Base-by-base conservation (phyloP, 176 grass and related monocot species). In the Puccinellia tenuiflora region DNA sequence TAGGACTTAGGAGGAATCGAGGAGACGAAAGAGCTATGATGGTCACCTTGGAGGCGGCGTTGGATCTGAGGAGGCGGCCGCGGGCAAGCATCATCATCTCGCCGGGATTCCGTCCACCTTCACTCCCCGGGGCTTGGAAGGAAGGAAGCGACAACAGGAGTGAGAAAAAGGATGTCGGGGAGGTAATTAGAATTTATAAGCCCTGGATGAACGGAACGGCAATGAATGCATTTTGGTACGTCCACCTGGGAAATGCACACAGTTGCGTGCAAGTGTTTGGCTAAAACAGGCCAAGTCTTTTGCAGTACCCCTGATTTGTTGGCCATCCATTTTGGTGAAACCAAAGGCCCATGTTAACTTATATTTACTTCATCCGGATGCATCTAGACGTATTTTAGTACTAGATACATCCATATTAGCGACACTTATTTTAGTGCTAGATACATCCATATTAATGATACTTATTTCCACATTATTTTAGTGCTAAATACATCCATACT, bases 21-120 rank as follows among this genome's bases (percentile, higher is more conserved):
- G n/a, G 6, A 16, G 4, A 5, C 12, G n/a, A 28, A 4, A 20
- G 26, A 43, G 12, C 2, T 2, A 20, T 17, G 20, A n/a, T 12
- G 7, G 4, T 74, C 61, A 95, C 93, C 93, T 92, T 78, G 33
- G 82, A 68, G 63, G 81, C 39, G 40, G 80, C 77, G 52, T 37
- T 85, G 59, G 90, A 92, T 95, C 85, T 89, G 76, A 88, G 79
- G 54, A 95, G 59, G 75, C 82, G 37, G 75, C 85, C 37, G 24
- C 55, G 72, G 24, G 85, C 90, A 52, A 90, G 85, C 93, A 48
- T 69, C 66, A 90, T 95, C 40, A 92, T 92, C 35, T 88, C 68
- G 39, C 28, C 69, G 30, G 50, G 24, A 68, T 76, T 85, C 60
- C 87, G 22, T n/a, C 77, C 52, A 29, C 77, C 55, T 84, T 63